Evolutionary conservation across 2,329 filamentous ascomycete genomes (phyloP).

Genomic region (Aspergillus sp.): DNA sequence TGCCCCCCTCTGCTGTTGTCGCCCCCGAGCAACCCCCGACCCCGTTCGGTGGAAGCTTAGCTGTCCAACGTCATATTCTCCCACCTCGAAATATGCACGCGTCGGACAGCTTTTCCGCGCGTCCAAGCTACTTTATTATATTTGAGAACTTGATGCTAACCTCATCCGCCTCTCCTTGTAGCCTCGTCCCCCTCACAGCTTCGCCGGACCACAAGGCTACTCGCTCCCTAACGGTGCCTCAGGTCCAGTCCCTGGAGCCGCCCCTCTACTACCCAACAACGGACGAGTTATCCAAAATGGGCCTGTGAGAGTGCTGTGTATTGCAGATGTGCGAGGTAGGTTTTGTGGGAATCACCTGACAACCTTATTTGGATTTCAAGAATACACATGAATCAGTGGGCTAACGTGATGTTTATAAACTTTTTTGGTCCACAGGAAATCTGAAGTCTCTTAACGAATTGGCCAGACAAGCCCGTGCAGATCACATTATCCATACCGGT

Average conservation of each 20-base stretch:
- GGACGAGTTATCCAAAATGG: conserved; percentile 51
- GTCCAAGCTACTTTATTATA: conserved; percentile 1
- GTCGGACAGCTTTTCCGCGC: conserved; percentile 8
- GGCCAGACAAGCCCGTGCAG: conserved; percentile 88
- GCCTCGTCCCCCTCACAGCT: conserved; percentile 46
- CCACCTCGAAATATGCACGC: conserved; percentile 10
- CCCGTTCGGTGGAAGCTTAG: conserved; percentile 13
- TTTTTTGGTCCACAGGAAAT: conserved; percentile 65
- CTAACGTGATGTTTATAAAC: conserved; percentile 21
- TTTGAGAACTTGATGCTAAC: conserved; percentile 22
- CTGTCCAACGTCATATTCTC: conserved; percentile 21
- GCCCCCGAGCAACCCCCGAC: conserved; percentile 9
- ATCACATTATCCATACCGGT: conserved; percentile 97
- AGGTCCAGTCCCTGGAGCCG: conserved; percentile 46
- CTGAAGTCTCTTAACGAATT: conserved; percentile 93
- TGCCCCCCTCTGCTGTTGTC: conserved; percentile 22
- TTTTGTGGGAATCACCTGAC: not conserved
- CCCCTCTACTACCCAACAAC: conserved; percentile 52
- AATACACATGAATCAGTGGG: conserved; percentile 2
- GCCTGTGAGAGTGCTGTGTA: conserved; percentile 48
- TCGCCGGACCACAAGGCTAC: conserved; percentile 41
- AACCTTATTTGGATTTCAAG: not conserved
- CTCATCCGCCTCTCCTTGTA: conserved; percentile 20
- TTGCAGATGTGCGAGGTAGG: conserved; percentile 53
- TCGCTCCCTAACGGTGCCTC: conserved; percentile 49